phyloP scores from a whole-genome alignment of 495 filamentous ascomycete genomes.

The Neurospora sp. region DNA sequence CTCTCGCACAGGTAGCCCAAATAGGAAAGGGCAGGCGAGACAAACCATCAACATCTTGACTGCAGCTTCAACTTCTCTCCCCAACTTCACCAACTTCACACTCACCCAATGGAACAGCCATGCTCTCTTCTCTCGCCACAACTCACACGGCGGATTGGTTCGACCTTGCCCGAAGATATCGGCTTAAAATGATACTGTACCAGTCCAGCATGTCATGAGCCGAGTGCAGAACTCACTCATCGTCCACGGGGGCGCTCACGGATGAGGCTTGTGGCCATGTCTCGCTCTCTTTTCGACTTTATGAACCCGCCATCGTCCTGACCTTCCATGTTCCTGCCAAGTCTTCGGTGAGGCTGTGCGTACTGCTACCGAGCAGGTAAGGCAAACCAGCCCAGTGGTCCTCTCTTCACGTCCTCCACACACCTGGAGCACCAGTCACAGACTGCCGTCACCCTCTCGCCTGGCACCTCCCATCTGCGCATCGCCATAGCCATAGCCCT shows the following conservation, averaged over 20 bases:
- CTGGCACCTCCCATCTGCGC: neutral
- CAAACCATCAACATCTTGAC: neutral
- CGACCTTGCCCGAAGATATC: neutral
- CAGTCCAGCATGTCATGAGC: neutral
- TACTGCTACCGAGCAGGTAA: neutral
- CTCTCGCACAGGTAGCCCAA: conserved; percentile 25
- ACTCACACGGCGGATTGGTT: neutral
- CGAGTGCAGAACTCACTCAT: neutral
- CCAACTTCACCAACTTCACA: neutral
- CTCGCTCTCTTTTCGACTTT: neutral
- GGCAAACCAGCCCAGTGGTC: neutral
- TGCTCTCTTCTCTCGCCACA: neutral
- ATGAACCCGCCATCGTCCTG: neutral
- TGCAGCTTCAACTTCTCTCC: conserved; percentile 1
- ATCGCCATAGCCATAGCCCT: neutral
- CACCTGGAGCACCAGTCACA: neutral
- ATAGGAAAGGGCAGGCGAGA: conserved; percentile 12
- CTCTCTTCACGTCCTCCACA: neutral
- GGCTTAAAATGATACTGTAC: neutral
- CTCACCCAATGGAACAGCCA: neutral
- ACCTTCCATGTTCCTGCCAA: neutral
- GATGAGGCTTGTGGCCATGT: neutral
- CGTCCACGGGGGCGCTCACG: neutral
- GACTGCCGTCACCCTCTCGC: neutral
- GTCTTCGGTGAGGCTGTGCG: neutral